Conservation (phyloP, 176 grass and related monocot species). For the Aegilops tauschii region DNA sequence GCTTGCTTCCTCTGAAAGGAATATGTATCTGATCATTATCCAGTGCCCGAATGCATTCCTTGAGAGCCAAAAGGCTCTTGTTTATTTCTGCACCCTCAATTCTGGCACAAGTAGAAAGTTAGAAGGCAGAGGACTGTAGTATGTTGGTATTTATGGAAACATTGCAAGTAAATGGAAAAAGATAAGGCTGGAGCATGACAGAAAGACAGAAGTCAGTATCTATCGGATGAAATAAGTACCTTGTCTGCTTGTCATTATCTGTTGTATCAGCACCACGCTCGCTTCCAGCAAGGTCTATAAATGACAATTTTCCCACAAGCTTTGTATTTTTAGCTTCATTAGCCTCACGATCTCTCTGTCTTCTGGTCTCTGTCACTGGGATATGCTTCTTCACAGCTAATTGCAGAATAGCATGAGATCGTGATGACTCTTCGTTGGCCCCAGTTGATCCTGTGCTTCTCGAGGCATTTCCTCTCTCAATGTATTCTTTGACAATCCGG, state of each 20-base stretch:
- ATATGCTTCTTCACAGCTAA: slow-evolving; percentile 89
- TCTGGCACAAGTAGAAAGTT: slow-evolving; percentile 27
- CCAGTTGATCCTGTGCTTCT: slow-evolving; percentile 95
- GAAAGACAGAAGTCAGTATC: neutral
- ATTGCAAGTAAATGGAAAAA: slow-evolving; percentile 1
- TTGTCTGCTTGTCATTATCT: slow-evolving; percentile 91
- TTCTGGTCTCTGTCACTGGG: slow-evolving; percentile 56
- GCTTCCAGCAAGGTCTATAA: slow-evolving; percentile 98
- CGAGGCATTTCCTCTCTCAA: slow-evolving; percentile 90
- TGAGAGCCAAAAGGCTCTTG: slow-evolving; percentile 91
- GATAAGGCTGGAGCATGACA: neutral
- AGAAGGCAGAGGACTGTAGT: neutral
- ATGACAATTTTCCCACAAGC: slow-evolving; percentile 85
- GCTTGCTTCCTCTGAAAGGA: slow-evolving; percentile 98
- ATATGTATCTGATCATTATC: slow-evolving; percentile 99
- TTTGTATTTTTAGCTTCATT: slow-evolving; percentile 83
- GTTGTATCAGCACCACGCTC: slow-evolving; percentile 99
- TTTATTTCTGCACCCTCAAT: slow-evolving; percentile 99
- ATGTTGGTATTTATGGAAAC: neutral
- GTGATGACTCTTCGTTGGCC: slow-evolving; percentile 98
- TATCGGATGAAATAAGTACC: slow-evolving; percentile 35
- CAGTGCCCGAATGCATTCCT: slow-evolving; percentile 98
- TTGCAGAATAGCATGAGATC: slow-evolving; percentile 96
- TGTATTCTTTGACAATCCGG: slow-evolving; percentile 94
- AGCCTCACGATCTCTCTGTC: slow-evolving; percentile 69